phyloP scores from a whole-genome alignment of 1,284 basidiomycete species.

The Pascua sp. region DNA sequence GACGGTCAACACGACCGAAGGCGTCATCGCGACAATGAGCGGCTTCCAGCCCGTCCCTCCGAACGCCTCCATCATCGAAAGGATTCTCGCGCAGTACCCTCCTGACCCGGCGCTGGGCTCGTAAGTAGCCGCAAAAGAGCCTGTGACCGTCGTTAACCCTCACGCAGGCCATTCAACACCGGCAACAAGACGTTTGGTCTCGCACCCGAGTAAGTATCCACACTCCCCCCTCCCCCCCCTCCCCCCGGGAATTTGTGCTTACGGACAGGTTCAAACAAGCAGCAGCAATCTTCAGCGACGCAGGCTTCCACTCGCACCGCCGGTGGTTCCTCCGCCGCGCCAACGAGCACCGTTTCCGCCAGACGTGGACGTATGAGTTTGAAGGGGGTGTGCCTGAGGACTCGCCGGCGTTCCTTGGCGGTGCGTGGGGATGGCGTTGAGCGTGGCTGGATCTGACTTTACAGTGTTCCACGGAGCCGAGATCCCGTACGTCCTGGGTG shows the following conservation, averaged over 20 bases:
- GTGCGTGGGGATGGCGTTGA: not conserved
- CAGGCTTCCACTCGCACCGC: conserved; percentile 30
- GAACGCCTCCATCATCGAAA: conserved; percentile 11
- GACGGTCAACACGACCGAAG: not conserved
- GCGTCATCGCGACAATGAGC: conserved; percentile 1
- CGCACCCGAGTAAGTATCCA: conserved; percentile 5
- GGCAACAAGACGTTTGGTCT: conserved; percentile 42
- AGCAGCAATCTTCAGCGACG: conserved; percentile 34
- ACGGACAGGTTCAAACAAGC: conserved; percentile 24
- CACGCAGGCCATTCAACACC: conserved; percentile 36
- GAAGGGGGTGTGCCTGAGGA: conserved; percentile 9
- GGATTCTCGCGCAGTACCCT: conserved; percentile 31
- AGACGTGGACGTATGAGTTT: conserved; percentile 40
- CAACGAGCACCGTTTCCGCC: conserved; percentile 20
- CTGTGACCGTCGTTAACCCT: no score
- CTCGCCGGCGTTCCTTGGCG: not conserved
- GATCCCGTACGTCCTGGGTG: conserved; percentile 29
- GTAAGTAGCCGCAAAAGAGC: not conserved
- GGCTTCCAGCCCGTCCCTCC: conserved; percentile 19
- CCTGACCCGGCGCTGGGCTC: conserved; percentile 25
- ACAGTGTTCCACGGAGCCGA: conserved; percentile 26
- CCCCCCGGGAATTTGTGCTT: conserved; percentile 8
- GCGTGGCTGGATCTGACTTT: no score
- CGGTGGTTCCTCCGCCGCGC: conserved; percentile 32
- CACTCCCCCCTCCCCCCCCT: not conserved